A percentile compares a stretch with the other conserved stretches of the same genome.
Evolutionary conservation across 176 grass and related monocot genomes (phyloP).

Genomic region (Juncus effusus): DNA sequence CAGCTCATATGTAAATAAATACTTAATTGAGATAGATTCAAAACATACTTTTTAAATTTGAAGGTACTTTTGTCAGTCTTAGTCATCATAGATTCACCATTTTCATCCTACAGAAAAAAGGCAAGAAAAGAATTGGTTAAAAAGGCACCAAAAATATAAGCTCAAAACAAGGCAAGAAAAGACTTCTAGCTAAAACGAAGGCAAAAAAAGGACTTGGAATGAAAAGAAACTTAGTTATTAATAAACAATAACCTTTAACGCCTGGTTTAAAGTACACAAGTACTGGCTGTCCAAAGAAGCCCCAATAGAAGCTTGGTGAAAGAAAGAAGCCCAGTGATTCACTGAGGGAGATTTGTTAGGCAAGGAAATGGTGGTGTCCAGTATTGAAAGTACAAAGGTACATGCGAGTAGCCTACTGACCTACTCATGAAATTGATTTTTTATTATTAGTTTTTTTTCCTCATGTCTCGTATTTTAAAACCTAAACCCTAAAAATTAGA

Average conservation of each 20-base stretch:
- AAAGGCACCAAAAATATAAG: too few relatives aligned
- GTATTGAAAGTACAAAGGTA: constrained; percentile 43
- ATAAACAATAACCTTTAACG: constrained; percentile 33
- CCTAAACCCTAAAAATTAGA: constrained; percentile 1
- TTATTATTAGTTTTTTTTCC: constrained; percentile 37
- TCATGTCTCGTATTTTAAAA: constrained; percentile 23
- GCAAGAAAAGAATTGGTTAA: too few relatives aligned
- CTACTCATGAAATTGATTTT: constrained; percentile 8
- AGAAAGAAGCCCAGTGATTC: background rate
- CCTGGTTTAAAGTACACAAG: background rate
- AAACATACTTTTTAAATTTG: constrained; percentile 26
- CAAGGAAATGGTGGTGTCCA: constrained; percentile 30
- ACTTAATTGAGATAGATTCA: background rate
- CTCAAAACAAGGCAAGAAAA: too few relatives aligned
- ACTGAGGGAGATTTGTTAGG: background rate
- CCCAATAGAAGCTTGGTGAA: constrained; percentile 1
- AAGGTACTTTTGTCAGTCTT: constrained; percentile 18
- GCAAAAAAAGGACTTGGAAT: constrained; percentile 6
- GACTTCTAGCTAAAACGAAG: background rate
- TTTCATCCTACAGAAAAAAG: constrained; percentile 28
- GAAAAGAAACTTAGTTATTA: background rate
- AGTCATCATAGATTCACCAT: constrained; percentile 36
- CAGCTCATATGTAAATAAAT: background rate
- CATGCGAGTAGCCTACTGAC: background rate
- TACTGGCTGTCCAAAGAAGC: background rate